Percentiles rank a stretch among this genome's conserved stretches.
These are phyloP conservation scores for Eutrema japonicum DNA, from an alignment of 345 rosid species.

Conservation along the genomic window DNA sequence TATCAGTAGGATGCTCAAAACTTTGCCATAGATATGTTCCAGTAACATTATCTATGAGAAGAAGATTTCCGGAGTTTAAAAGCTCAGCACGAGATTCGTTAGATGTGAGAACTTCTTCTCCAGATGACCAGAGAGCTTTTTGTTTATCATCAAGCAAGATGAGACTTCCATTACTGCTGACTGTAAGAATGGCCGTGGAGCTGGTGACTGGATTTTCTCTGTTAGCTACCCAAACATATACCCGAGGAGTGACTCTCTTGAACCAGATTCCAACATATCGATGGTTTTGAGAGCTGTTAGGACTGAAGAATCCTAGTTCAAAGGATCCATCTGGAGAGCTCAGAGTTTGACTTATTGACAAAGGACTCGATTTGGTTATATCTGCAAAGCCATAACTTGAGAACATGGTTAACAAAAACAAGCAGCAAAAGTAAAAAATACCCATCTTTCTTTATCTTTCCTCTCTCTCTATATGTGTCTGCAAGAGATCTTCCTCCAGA, in stretches of 20 bases:
- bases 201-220: conserved; percentile 11
- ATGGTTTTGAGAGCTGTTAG: conserved; percentile 11
- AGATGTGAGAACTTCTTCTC: conserved; percentile 4
- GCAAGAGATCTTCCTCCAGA: conserved; percentile 3
- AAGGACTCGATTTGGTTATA: conserved; percentile 20
- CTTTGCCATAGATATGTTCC: conserved; percentile 16
- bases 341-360: conserved; percentile 20
- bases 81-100: conserved; percentile 15
- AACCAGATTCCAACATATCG: conserved; percentile 51
- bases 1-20: conserved; percentile 22
- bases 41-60: conserved; percentile 9
- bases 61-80: conserved; percentile 15
- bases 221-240: conserved; percentile 45
- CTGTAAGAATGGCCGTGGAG: conserved; percentile 1
- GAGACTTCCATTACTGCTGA: conserved; percentile 16
- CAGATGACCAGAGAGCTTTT: conserved; percentile 17
- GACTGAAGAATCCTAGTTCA: conserved; percentile 40
- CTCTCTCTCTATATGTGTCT: background rate
- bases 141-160: conserved; percentile 22
- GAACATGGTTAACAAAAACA: background rate
- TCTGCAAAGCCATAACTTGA: conserved; percentile 9
- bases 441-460: conserved; percentile 8
- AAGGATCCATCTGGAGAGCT: conserved; percentile 32
- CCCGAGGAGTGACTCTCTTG: conserved; percentile 33
- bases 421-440: background rate